Conservation (phyloP, 1,139 yeast species). For the Nadsonia starkeyi-henricii region DNA sequence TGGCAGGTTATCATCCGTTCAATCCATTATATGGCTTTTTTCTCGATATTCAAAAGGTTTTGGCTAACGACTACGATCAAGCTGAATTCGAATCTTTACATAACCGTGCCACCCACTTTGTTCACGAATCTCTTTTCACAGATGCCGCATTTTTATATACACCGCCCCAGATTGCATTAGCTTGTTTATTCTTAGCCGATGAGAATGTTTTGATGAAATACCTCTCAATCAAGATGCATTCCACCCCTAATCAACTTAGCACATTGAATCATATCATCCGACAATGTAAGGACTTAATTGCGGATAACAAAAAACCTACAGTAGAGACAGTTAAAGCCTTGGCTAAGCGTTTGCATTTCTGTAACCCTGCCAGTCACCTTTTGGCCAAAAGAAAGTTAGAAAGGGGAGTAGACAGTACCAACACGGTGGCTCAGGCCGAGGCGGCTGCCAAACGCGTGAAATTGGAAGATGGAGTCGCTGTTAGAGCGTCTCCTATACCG, state of each 20-base stretch:
- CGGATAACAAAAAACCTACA: not conserved
- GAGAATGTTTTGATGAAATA: constrained; percentile 52
- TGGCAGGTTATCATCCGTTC: constrained; percentile 78
- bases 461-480: not conserved
- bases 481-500: not conserved
- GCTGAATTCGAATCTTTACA: constrained; percentile 28
- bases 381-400: not conserved
- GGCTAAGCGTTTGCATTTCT: not conserved
- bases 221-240: constrained; percentile 39
- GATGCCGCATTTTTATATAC: constrained; percentile 68
- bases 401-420: not conserved
- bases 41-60: constrained; percentile 65
- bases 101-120: constrained; percentile 52
- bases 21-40: constrained; percentile 84
- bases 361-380: not conserved
- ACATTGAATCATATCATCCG: not conserved
- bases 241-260: not conserved
- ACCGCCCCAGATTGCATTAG: constrained; percentile 91
- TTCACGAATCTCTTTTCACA: constrained; percentile 53
- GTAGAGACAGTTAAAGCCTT: not conserved
- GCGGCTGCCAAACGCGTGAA: not conserved
- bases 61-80: constrained; percentile 19
- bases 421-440: not conserved
- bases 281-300: not conserved
- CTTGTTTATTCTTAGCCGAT: constrained; percentile 60